phyloP scores from a whole-genome alignment of 2,329 filamentous ascomycete genomes.

The Xylaria sp. region DNA sequence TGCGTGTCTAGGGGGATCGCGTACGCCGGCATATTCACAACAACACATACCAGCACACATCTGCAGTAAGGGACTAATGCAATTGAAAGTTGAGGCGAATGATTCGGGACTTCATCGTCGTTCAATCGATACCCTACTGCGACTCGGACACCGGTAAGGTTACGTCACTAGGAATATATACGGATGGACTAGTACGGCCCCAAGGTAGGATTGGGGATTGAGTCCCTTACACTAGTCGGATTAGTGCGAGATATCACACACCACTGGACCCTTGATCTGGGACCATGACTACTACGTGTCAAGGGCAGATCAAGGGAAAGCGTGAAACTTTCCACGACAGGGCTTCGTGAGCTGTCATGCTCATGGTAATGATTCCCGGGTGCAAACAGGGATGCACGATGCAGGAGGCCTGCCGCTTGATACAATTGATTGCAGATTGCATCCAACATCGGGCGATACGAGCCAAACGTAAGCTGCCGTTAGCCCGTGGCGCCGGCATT shows the following conservation, averaged over 20 bases:
- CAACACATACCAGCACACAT: neutral
- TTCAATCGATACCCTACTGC: neutral
- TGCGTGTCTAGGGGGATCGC: neutral
- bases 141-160: too few relatives aligned
- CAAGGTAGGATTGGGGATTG: neutral
- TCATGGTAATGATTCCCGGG: neutral
- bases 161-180: slow-evolving; percentile 1
- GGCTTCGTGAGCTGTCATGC: neutral
- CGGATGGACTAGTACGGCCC: neutral
- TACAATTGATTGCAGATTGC: too few relatives aligned
- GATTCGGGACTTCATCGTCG: neutral
- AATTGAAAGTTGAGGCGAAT: neutral
- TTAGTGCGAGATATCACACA: neutral
- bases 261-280: neutral
- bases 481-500: neutral
- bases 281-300: slow-evolving; percentile 4
- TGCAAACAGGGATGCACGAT: slow-evolving; percentile 11
- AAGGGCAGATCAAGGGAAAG: slow-evolving; percentile 4
- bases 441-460: slow-evolving; percentile 15
- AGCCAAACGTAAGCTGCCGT: slow-evolving; percentile 9
- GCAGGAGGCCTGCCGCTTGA: slow-evolving; percentile 23
- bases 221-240: neutral
- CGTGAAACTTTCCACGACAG: neutral
- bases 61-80: neutral
- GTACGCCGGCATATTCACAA: neutral